Evolutionary conservation across 78 protist genomes (phyloP).

Genomic region (Blattamonas nauphoetae): DNA sequence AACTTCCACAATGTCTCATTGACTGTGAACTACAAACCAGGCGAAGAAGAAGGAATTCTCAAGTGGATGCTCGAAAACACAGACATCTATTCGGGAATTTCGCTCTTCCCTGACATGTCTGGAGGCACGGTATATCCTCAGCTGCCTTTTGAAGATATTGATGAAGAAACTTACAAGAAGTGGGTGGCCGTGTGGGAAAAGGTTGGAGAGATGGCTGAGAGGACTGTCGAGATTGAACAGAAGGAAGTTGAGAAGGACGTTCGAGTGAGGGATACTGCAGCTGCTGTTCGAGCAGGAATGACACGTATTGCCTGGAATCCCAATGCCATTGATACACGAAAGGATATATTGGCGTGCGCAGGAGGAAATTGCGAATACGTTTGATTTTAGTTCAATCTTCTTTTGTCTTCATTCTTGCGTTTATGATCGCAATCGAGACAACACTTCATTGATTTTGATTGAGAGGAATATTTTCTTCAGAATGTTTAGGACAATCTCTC

Average conservation of each 20-base stretch:
- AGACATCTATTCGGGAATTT: not conserved
- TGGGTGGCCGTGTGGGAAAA: not conserved
- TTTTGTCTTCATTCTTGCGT: too few species aligned
- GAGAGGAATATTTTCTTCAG: too few species aligned
- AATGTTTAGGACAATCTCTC: too few species aligned
- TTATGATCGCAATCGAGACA: too few species aligned
- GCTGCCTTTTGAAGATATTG: not conserved
- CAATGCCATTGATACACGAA: not conserved
- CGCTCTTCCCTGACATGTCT: not conserved
- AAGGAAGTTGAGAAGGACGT: not conserved
- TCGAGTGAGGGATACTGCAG: not conserved
- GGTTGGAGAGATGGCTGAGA: not conserved
- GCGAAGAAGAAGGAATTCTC: not conserved
- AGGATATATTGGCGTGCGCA: not conserved
- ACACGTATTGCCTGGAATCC: not conserved
- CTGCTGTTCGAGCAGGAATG: not conserved
- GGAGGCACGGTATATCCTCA: not conserved
- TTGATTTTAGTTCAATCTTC: too few species aligned
- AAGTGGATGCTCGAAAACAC: not conserved
- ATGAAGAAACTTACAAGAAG: not conserved
- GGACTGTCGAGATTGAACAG: not conserved
- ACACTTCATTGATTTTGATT: too few species aligned
- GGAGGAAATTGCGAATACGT: not conserved
- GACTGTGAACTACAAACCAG: conserved; percentile 3
- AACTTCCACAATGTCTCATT: conserved; percentile 5